phyloP scores from a whole-genome alignment of 345 rosid species.

The Salix udensis region DNA sequence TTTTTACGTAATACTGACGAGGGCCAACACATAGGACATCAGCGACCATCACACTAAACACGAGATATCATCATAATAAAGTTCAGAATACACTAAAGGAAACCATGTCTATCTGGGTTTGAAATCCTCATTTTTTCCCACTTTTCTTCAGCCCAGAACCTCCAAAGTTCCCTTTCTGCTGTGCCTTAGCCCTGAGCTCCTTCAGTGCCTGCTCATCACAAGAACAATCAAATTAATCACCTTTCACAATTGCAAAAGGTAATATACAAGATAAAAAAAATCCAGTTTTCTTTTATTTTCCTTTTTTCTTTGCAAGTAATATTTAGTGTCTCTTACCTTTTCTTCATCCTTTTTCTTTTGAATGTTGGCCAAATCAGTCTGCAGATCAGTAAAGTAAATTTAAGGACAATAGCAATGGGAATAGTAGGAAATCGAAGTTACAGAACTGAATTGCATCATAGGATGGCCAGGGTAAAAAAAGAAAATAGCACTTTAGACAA shows the following conservation, averaged over 20 bases:
- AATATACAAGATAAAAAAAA: not conserved
- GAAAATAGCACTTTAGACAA: too few relatives aligned
- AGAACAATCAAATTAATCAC: not conserved
- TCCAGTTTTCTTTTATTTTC: not conserved
- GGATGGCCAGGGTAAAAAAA: not conserved
- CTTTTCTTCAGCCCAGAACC: constrained; percentile 94
- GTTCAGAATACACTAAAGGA: not conserved
- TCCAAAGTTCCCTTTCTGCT: constrained; percentile 71
- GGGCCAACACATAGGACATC: not conserved
- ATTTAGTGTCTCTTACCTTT: constrained; percentile 32
- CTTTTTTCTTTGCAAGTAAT: not conserved
- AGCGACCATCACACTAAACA: not conserved
- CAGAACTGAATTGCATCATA: not conserved
- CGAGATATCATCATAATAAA: not conserved
- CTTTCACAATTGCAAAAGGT: not conserved
- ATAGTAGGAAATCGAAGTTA: too few relatives aligned
- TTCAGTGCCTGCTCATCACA: constrained; percentile 55
- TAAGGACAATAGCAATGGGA: not conserved
- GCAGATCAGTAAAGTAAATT: constrained; percentile 7
- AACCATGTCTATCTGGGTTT: not conserved
- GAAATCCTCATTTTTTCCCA: constrained; percentile 70
- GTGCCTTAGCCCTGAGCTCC: constrained; percentile 83
- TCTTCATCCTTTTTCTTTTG: constrained; percentile 85
- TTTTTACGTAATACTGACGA: not conserved
- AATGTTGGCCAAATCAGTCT: constrained; percentile 53